Percentiles rank a stretch among this genome's conserved stretches.
Conservation (phyloP, 2,329 filamentous ascomycete species). For the Colletotrichum sp. region DNA sequence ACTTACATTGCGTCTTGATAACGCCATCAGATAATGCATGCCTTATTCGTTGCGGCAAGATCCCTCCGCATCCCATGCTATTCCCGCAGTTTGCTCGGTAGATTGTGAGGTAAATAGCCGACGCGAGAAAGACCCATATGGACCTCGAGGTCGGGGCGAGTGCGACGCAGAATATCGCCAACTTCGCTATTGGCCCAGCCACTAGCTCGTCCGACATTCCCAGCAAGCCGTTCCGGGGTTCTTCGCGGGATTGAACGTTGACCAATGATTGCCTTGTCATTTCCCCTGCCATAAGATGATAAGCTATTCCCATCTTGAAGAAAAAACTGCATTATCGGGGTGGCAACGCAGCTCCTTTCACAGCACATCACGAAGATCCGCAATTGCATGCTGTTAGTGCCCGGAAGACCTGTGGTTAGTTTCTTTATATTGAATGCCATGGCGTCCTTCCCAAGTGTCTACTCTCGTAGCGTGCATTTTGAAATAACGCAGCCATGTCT, state of each 20-base stretch:
- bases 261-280: neutral
- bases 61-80: neutral
- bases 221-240: neutral
- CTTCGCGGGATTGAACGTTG: neutral
- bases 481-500: neutral
- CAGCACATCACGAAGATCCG: conserved; percentile 14
- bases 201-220: neutral
- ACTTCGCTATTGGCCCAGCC: neutral
- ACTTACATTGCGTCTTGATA: conserved; percentile 13
- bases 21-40: conserved; percentile 9
- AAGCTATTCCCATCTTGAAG: neutral
- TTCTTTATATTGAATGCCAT: neutral
- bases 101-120: neutral
- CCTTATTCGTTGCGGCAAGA: neutral
- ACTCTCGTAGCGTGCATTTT: no score
- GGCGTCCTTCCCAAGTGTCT: neutral
- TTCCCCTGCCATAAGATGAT: neutral
- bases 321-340: neutral
- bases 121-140: neutral
- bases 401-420: neutral
- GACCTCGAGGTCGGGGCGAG: neutral
- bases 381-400: conserved; percentile 4
- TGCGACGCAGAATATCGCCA: neutral
- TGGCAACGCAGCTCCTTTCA: neutral
- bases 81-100: neutral